Conservation (phyloP, 2,329 filamentous ascomycete genomes). For the Chalaropsis thielavioides region DNA sequence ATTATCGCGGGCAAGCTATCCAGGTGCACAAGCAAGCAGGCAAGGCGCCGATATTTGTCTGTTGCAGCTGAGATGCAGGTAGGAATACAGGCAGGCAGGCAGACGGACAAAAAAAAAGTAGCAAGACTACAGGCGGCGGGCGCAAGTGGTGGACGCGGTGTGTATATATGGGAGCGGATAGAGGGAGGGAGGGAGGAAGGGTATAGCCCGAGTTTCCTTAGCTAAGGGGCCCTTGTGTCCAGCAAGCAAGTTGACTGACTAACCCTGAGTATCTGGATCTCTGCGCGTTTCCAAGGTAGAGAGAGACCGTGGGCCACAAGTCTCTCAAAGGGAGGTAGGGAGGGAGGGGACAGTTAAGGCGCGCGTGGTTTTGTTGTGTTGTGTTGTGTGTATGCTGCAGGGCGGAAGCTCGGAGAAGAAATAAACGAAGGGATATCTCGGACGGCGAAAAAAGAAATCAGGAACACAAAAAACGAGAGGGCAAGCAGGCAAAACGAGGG, state of each 20-base stretch:
- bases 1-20: background rate
- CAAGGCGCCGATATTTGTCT: background rate
- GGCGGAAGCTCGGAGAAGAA: slow-evolving; percentile 3
- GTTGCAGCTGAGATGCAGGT: background rate
- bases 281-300: background rate
- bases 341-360: background rate
- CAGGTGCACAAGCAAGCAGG: background rate
- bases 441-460: background rate
- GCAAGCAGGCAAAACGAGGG: slow-evolving; percentile 1
- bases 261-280: slow-evolving; percentile 4
- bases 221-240: background rate
- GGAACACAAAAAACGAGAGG: background rate
- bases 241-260: background rate
- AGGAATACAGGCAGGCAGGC: background rate
- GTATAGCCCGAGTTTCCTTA: background rate
- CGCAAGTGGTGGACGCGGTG: background rate
- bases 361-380: background rate
- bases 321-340: background rate
- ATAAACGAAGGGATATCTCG: slow-evolving; percentile 4
- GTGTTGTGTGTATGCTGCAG: background rate
- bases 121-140: background rate
- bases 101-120: too few species aligned
- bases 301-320: slow-evolving; percentile 3
- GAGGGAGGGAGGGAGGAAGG: background rate
- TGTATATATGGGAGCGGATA: background rate